These are phyloP conservation scores for Penicillium malachiteum DNA, from an alignment of 495 filamentous ascomycete species.

Conservation along the genomic window DNA sequence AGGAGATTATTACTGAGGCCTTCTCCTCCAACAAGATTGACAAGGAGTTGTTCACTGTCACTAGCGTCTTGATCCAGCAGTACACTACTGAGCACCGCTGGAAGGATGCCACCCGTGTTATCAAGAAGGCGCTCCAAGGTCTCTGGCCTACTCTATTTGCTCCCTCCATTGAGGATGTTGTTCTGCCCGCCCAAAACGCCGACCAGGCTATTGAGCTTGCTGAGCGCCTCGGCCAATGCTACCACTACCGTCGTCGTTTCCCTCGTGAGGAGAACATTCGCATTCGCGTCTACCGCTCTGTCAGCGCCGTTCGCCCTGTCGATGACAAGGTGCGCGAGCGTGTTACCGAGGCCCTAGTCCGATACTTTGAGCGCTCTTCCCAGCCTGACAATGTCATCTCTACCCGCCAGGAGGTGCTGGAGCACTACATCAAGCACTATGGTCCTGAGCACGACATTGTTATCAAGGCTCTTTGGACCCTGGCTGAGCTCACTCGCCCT, in stretches of 20 bases:
- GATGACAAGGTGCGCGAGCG: conserved; percentile 33
- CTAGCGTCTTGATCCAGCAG: conserved; percentile 26
- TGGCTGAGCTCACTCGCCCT: conserved; percentile 37
- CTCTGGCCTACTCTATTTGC: conserved; percentile 38
- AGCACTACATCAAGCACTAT: conserved; percentile 33
- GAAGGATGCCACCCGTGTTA: conserved; percentile 35
- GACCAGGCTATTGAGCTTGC: conserved; percentile 31
- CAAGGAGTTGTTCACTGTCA: conserved; percentile 31
- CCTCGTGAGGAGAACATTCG: conserved; percentile 36
- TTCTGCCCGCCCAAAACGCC: conserved; percentile 26
- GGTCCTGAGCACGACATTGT: conserved; percentile 30
- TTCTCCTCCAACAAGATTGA: conserved; percentile 24
- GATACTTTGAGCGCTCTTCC: conserved; percentile 32
- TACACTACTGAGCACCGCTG: conserved; percentile 38
- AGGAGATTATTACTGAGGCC: conserved; percentile 36
- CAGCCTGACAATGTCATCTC: conserved; percentile 35
- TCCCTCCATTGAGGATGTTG: conserved; percentile 31
- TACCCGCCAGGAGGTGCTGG: conserved; percentile 31
- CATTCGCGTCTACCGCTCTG: conserved; percentile 34
- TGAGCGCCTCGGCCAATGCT: conserved; percentile 32
- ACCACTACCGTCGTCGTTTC: conserved; percentile 34
- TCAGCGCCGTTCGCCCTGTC: conserved; percentile 24
- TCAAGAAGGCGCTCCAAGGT: conserved; percentile 34
- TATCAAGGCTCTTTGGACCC: conserved; percentile 33
- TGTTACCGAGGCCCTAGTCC: conserved; percentile 26